phyloP scores from a whole-genome alignment of 2,329 filamentous ascomycete genomes.

The Sporothrix schenckii region DNA sequence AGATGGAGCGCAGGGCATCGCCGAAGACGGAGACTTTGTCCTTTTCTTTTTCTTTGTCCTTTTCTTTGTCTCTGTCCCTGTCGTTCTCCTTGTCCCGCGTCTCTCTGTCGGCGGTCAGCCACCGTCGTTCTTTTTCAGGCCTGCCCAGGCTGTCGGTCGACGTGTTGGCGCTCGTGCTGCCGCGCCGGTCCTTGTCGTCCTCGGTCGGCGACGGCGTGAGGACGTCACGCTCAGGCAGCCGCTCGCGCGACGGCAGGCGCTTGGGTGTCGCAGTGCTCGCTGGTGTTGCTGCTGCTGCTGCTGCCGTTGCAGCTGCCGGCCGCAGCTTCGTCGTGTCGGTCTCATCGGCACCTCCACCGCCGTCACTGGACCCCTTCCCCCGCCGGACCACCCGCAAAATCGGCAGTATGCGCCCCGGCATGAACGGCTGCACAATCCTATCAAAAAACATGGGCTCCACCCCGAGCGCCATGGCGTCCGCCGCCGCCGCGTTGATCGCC shows the following conservation, averaged over 20 bases:
- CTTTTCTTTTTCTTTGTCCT: not conserved
- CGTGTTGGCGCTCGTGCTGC: not conserved
- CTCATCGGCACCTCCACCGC: not conserved
- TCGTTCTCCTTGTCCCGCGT: not conserved
- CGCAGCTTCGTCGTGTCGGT: not conserved
- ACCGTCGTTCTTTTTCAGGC: not conserved
- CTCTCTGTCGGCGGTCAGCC: not conserved
- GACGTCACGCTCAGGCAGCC: no score
- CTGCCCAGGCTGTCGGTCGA: not conserved
- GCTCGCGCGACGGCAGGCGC: no score
- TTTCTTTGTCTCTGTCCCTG: not conserved
- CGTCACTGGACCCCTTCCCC: not conserved
- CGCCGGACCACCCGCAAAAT: conserved; percentile 4
- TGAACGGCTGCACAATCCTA: conserved; percentile 22
- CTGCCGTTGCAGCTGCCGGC: not conserved
- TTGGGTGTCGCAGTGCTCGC: no score
- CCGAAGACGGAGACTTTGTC: not conserved
- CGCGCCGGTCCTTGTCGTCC: not conserved
- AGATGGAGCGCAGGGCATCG: not conserved
- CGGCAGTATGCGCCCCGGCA: conserved; percentile 25
- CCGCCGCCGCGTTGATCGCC: conserved; percentile 21
- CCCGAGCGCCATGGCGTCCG: conserved; percentile 31
- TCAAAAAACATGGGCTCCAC: conserved; percentile 20
- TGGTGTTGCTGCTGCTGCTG: no score
- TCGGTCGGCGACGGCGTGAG: not conserved